A percentile compares a stretch with the other conserved stretches of the same genome.
These are phyloP conservation scores for Breviolum minutum DNA, from an alignment of 73 alveolate genomes.

Conservation along the genomic window DNA sequence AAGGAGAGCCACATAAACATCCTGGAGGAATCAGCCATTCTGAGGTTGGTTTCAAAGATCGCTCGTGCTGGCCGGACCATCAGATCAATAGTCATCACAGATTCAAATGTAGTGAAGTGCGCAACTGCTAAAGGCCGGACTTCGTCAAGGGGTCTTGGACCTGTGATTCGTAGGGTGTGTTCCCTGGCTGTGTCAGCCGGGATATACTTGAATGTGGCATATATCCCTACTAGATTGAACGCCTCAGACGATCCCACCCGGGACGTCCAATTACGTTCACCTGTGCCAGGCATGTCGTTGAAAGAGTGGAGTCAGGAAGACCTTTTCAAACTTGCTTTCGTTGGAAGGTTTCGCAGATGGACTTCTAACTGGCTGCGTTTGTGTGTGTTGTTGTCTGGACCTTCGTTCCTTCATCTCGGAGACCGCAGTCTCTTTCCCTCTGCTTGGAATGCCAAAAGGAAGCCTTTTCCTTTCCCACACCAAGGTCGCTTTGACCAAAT, in stretches of 20 bases:
- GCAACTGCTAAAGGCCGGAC: not conserved
- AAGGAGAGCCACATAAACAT: not conserved
- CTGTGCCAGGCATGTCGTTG: not conserved
- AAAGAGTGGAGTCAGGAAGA: not conserved
- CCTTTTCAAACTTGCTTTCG: not conserved
- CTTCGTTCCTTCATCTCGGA: not conserved
- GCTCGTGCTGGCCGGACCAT: not conserved
- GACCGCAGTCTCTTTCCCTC: not conserved
- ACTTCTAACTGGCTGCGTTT: constrained; percentile 21
- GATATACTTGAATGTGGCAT: not conserved
- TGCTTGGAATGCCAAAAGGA: too few species aligned
- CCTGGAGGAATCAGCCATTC: not conserved
- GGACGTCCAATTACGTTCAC: not conserved
- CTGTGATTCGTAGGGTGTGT: not conserved
- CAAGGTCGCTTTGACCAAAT: too few species aligned
- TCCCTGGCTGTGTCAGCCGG: not conserved
- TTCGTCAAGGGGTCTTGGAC: not conserved
- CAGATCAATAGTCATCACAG: not conserved
- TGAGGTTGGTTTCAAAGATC: not conserved
- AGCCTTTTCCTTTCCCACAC: too few species aligned
- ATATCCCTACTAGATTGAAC: not conserved
- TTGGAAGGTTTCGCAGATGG: not conserved
- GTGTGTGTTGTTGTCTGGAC: not conserved
- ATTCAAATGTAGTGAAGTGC: not conserved
- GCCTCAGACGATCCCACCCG: not conserved